Base-by-base conservation (phyloP, 192 early-diverging fungal genomes). In the Backusella tuberculispora region DNA sequence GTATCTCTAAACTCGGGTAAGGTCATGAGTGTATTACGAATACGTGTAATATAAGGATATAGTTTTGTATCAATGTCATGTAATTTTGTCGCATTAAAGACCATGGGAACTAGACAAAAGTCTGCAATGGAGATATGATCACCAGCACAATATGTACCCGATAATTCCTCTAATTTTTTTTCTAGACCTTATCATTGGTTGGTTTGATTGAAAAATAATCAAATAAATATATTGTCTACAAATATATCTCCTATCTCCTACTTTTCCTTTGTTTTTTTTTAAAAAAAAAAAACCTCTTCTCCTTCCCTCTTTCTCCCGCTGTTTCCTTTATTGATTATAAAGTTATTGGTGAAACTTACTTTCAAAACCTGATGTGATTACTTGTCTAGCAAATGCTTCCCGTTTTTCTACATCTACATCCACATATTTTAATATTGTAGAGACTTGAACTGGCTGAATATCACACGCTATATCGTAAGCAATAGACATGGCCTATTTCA, bases 361-460 rank as follows among this genome's bases (percentile, higher is more conserved):
- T 14, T 83, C 80, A 74, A 96, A 92, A 1, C 93, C 92, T 26
- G 76, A 71, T 0, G 73, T 53, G 46, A 90, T 81, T 74, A 85
- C 87, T 76, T 88, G 77, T 46, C 78, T 79, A 21, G 86, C 89
- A 90, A 88, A 89, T 80, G 92, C 85, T 77, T 50, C 66, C 69
- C 78, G 78, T 73, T 81, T 75, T 69, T 84, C 75, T 79, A 71
- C 15, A n/a, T 88, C 82, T 19, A 77, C 63, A 53, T 86, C 88
- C 13, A 91, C 81, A 63, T 91, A 84, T 15, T 85, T 84, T 73
- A 94, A 73, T 1, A 98, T 88, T 38, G 86, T 74, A 73, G 94
- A 75, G 82, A 96, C 96, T 74, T 95, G 91, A 38, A 95, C 69
- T 13, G 97, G 97, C 74, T 96, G 95, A 56, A 91, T 96, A 73